Base-by-base conservation (phyloP, 2,329 filamentous ascomycete genomes). In the Arthrobotrys entomopaga region DNA sequence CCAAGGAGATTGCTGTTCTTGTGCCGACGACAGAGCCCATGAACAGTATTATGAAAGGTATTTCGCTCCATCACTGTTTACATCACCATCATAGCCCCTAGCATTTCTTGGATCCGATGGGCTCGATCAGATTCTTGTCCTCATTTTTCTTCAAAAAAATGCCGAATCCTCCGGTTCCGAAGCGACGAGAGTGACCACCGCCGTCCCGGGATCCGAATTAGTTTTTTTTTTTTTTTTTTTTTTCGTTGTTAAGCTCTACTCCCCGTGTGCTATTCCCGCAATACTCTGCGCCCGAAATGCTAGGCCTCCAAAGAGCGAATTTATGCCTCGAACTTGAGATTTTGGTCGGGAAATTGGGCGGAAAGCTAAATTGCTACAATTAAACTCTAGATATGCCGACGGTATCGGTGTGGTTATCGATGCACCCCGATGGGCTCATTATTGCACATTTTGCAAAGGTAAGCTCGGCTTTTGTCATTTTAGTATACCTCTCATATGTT, bases 381-480 rank as follows among this genome's bases (percentile, higher is more conserved):
- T 63, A 59, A 66, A 73, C 52, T 65, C 53, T 54, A 75, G 71
- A 65, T 65, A 75, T 48, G 43, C 60, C 59, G 65, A 75, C 38
- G 64, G 71, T 38, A 57, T 63, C 49, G 59, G 71, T 42, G 52
- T 60, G 34, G 71, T 75, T 34, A 29, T 60, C 15, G 71, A 75
- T 63, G 65, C 71, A 34, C 71, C 65, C 65, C 63, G 71, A 70
- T 75, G 71, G 71, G 70, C 59, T 70, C 64, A 59, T 54, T 75
- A 75, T 60, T 75, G 71, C 59, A 53, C 71, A 56, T 65, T 16
- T 49, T 75, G 71, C 53, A 75, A 38, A 75, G 71, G 70, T 63
- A 64, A 61, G 13, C 54, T 19, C 54, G 26, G 20, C 4, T 50
- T 57, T 56, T 40, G 8, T 38, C 26, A 16, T 53, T 22, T 26